phyloP scores from a whole-genome alignment of 768 basidiomycete species.

The Mycena albidolilacea region DNA sequence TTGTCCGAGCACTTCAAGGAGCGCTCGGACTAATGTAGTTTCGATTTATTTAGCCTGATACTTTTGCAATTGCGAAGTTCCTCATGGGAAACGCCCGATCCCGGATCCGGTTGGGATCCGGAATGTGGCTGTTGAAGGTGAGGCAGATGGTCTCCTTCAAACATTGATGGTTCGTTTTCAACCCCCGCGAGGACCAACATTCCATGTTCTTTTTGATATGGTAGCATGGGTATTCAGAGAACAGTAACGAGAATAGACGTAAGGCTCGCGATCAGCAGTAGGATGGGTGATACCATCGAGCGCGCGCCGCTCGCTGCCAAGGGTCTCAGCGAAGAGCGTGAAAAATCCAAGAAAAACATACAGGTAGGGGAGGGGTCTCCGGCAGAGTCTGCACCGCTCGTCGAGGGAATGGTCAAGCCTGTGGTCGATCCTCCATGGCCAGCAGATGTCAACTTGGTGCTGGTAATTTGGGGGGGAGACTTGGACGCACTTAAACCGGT shows the following conservation, averaged over 20 bases:
- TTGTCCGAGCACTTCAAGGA: no score
- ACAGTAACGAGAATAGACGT: conserved; percentile 12
- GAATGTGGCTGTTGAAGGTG: no score
- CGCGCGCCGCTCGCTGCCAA: conserved; percentile 7
- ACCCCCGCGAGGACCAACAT: no score
- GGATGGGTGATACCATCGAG: neutral
- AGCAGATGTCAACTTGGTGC: conserved; percentile 28
- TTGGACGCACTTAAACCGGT: conserved; percentile 23
- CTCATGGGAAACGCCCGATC: neutral
- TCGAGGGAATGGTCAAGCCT: neutral
- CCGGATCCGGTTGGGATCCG: no score
- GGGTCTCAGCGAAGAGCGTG: neutral
- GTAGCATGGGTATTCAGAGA: neutral
- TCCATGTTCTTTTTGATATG: neutral
- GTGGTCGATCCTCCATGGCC: neutral
- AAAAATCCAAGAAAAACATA: neutral
- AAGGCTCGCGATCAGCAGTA: neutral
- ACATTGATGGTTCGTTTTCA: neutral
- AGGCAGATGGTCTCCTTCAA: neutral
- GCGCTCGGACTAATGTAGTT: neutral
- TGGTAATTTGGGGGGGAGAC: neutral
- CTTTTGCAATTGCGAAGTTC: neutral
- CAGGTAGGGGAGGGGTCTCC: neutral
- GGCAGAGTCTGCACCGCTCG: neutral
- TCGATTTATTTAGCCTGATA: neutral